phyloP scores from a whole-genome alignment of 345 rosid species.

The Cochlearia excelsa region DNA sequence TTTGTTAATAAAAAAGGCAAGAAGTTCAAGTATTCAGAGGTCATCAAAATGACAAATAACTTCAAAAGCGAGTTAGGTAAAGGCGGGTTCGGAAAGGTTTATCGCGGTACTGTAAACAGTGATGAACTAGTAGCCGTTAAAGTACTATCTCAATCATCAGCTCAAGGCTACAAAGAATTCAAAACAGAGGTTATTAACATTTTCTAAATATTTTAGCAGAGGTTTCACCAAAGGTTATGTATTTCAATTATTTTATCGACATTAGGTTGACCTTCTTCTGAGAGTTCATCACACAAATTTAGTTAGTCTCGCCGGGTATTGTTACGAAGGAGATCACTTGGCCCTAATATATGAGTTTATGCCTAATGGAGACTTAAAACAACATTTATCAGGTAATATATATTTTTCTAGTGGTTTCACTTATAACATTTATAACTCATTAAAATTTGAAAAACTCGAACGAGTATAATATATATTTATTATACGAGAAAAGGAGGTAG shows the following conservation, averaged over 20 bases:
- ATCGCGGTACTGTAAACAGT: constrained; percentile 35
- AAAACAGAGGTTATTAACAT: constrained; percentile 39
- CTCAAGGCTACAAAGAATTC: constrained; percentile 42
- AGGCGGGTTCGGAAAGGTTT: constrained; percentile 51
- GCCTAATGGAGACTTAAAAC: constrained; percentile 39
- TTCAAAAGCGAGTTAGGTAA: no score
- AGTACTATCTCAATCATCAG: constrained; percentile 40
- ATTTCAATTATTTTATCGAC: neutral
- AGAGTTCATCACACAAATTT: constrained; percentile 51
- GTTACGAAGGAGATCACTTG: constrained; percentile 37
- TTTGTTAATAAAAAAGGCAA: constrained; percentile 5
- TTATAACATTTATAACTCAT: neutral
- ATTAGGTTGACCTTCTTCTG: constrained; percentile 44
- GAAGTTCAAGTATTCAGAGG: constrained; percentile 14
- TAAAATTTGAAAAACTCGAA: neutral
- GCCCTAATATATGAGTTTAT: constrained; percentile 47
- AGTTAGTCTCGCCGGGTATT: constrained; percentile 45
- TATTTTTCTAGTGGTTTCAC: neutral
- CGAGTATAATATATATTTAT: neutral
- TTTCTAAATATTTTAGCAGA: no score
- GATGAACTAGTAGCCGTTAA: constrained; percentile 46
- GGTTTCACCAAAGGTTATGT: no score
- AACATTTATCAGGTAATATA: constrained; percentile 36
- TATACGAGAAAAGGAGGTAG: constrained; percentile 17
- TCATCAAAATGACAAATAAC: no score